Conservation (phyloP, 1,139 yeast species). For the Yamadazyma pseudoaaseri region DNA sequence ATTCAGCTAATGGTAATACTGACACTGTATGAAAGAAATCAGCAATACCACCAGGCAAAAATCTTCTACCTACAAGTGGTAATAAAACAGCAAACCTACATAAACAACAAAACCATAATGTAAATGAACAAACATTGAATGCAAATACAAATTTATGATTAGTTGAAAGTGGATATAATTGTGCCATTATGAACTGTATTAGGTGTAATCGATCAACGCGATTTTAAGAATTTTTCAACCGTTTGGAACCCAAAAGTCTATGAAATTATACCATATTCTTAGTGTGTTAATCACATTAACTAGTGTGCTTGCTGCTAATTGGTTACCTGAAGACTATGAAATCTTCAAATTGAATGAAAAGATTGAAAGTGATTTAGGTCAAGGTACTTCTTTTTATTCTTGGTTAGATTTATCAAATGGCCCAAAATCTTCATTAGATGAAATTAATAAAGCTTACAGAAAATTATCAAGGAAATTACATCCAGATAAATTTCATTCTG, state of each 20-base stretch:
- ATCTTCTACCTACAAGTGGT: constrained; percentile 61
- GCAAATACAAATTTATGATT: constrained; percentile 33
- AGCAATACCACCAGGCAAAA: constrained; percentile 69
- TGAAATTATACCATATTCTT: constrained; percentile 8
- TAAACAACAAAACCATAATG: constrained; percentile 54
- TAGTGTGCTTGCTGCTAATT: constrained; percentile 24
- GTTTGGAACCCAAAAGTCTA: too few relatives aligned
- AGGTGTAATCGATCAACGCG: constrained; percentile 2
- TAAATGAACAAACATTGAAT: constrained; percentile 34
- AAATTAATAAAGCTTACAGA: constrained; percentile 75
- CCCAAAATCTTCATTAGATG: constrained; percentile 54
- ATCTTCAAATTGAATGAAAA: constrained; percentile 75
- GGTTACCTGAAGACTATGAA: constrained; percentile 69
- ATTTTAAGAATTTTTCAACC: not conserved
- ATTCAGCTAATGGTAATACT: constrained; percentile 30
- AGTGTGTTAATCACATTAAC: constrained; percentile 16
- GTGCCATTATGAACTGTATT: constrained; percentile 18
- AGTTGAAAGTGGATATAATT: constrained; percentile 35
- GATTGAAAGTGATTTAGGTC: constrained; percentile 62
- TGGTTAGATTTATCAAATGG: constrained; percentile 56
- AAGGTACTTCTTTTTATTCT: constrained; percentile 63
- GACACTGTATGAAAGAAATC: constrained; percentile 55
- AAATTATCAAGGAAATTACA: constrained; percentile 70
- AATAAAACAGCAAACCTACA: constrained; percentile 50
- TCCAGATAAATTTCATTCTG: constrained; percentile 70